Percentiles rank a stretch among this genome's conserved stretches.
phyloP scores from a whole-genome alignment of 345 rosid species.

The Noccaea caerulescens region DNA sequence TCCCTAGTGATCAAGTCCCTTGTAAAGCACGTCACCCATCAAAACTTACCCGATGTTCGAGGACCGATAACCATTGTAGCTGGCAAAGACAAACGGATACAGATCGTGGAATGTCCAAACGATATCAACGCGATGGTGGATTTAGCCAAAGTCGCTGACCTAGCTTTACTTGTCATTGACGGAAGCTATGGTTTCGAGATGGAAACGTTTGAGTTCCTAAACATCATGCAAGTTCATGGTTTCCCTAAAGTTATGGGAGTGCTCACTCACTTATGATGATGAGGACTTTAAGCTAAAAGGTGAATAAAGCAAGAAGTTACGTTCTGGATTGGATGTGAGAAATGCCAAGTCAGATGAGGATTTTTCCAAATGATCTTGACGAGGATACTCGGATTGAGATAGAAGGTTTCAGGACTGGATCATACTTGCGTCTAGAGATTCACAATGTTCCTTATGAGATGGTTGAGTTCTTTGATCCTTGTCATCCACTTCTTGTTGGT shows the following conservation, averaged over 20 bases:
- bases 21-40: conserved; percentile 74
- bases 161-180: conserved; percentile 78
- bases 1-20: conserved; percentile 76
- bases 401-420: conserved; percentile 80
- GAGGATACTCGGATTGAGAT: conserved; percentile 69
- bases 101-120: conserved; percentile 85
- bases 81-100: conserved; percentile 74
- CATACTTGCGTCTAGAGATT: conserved; percentile 75
- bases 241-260: conserved; percentile 62
- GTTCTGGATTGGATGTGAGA: conserved; percentile 46
- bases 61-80: conserved; percentile 84
- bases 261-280: conserved; percentile 68
- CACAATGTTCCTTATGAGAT: conserved; percentile 83
- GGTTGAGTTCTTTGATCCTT: conserved; percentile 88
- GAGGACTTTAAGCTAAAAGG: conserved; percentile 75
- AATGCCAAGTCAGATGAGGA: conserved; percentile 50
- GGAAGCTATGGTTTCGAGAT: conserved; percentile 94
- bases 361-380: conserved; percentile 75
- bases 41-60: conserved; percentile 75
- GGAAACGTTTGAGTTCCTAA: conserved; percentile 89
- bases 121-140: conserved; percentile 90
- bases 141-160: conserved; percentile 78
- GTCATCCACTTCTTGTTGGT: conserved; percentile 76
- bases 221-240: conserved; percentile 62
- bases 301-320: conserved; percentile 53